Conservation (phyloP, 73 alveolate genomes). For the Paramecium biaurelia region DNA sequence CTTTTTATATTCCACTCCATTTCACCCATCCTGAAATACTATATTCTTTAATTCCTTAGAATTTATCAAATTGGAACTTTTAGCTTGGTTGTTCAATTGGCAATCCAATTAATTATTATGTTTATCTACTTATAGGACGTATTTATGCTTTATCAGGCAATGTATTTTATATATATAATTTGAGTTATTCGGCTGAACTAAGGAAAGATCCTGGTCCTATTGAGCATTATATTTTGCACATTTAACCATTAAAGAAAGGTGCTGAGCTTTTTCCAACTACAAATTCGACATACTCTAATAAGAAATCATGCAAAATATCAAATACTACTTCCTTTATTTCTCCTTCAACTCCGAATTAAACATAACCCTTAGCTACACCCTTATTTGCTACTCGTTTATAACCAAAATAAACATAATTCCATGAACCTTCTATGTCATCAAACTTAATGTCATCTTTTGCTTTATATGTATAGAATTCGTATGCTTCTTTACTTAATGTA, state of each 20-base stretch:
- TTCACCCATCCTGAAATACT: slow-evolving; percentile 38
- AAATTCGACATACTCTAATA: not conserved
- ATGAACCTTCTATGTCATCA: slow-evolving; percentile 24
- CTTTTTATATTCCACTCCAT: not conserved
- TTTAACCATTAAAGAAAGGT: slow-evolving; percentile 16
- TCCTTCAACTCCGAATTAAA: slow-evolving; percentile 28
- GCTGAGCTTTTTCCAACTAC: slow-evolving; percentile 13
- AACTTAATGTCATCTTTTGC: not conserved
- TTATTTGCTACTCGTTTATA: not conserved
- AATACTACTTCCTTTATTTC: not conserved
- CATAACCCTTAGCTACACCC: slow-evolving; percentile 19
- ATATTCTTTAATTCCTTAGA: slow-evolving; percentile 27
- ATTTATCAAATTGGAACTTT: not conserved
- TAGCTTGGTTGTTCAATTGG: not conserved
- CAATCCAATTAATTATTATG: not conserved
- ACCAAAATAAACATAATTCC: slow-evolving; percentile 46
- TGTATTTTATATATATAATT: not conserved
- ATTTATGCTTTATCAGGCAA: slow-evolving; percentile 31
- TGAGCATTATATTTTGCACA: not conserved
- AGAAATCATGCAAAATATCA: slow-evolving; percentile 15
- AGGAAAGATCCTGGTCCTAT: slow-evolving; percentile 35
- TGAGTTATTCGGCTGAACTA: not conserved
- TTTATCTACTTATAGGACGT: slow-evolving; percentile 12
- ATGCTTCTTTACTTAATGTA: not conserved
- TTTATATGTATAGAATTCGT: not conserved